A percentile compares a stretch with the other conserved stretches of the same genome.
Conservation (phyloP, 2,329 filamentous ascomycete species). For the Colletotrichum limetticola region DNA sequence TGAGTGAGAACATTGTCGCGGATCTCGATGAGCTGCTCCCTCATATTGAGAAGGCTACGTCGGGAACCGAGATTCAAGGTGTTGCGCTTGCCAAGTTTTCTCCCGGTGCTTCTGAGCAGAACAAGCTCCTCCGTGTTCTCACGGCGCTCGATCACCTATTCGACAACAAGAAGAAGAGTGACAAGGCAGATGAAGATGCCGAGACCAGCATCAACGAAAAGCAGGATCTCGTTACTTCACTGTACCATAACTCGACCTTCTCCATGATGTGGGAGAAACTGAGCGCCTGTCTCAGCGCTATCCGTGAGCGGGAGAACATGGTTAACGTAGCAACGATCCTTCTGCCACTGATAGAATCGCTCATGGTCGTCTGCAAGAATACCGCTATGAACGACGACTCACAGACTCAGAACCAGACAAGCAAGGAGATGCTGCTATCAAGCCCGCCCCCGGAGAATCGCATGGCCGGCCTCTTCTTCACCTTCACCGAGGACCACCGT, state of each 20-base stretch:
- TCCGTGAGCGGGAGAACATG: constrained; percentile 93
- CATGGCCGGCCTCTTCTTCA: constrained; percentile 94
- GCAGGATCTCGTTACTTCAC: constrained; percentile 84
- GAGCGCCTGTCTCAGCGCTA: constrained; percentile 87
- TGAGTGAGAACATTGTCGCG: constrained; percentile 85
- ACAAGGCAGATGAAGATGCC: constrained; percentile 53
- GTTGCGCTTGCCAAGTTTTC: constrained; percentile 96
- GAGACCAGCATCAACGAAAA: constrained; percentile 71
- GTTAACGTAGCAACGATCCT: constrained; percentile 97
- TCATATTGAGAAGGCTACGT: constrained; percentile 87
- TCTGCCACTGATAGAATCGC: constrained; percentile 90
- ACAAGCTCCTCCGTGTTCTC: constrained; percentile 90
- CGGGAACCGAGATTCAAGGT: constrained; percentile 94
- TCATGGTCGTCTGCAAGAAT: constrained; percentile 99
- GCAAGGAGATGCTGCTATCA: constrained; percentile 74
- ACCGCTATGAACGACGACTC: constrained; percentile 80
- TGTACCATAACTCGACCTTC: constrained; percentile 94
- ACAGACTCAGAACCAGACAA: constrained; percentile 51
- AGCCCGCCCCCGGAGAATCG: constrained; percentile 81
- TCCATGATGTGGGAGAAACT: constrained; percentile 91
- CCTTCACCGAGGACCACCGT: constrained; percentile 95
- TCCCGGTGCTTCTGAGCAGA: constrained; percentile 93
- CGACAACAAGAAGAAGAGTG: constrained; percentile 78
- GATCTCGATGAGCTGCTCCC: constrained; percentile 88
- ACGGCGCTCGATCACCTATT: constrained; percentile 97